These are phyloP conservation scores for Pinus taeda DNA, from an alignment of 75 land plant genomes.

Conservation along the genomic window DNA sequence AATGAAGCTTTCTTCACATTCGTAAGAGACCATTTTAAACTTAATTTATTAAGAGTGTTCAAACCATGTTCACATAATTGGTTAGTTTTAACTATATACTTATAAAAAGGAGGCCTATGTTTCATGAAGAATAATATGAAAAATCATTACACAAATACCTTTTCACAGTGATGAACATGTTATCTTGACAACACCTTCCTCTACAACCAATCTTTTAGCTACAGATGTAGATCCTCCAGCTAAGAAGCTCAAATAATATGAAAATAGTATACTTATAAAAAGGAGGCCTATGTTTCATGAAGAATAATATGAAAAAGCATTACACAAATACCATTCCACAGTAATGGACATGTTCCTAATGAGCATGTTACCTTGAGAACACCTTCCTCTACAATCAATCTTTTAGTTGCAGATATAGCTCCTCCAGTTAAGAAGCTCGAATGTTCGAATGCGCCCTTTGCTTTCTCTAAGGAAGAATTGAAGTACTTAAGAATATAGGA, in stretches of 20 bases:
- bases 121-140: background rate
- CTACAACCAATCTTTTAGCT: conserved; percentile 74
- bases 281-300: background rate
- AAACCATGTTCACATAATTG: background rate
- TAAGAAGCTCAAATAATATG: conserved; percentile 91
- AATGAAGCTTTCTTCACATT: too few relatives aligned
- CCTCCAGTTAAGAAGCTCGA: conserved; percentile 93
- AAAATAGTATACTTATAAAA: background rate
- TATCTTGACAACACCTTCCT: conserved; percentile 79
- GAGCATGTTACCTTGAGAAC: conserved; percentile 55
- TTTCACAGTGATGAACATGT: background rate
- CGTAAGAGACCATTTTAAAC: too few relatives aligned
- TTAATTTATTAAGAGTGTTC: too few relatives aligned
- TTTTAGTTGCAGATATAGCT: conserved; percentile 87
- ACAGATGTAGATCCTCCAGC: conserved; percentile 90
- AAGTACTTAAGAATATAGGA: background rate
- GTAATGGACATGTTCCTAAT: too few relatives aligned
- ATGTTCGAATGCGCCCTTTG: conserved; percentile 87
- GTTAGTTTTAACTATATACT: background rate
- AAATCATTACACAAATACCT: background rate
- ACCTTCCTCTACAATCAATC: conserved; percentile 69
- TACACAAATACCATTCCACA: background rate
- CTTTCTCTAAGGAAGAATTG: conserved; percentile 34
- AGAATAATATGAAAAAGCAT: background rate
- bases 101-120: background rate